Percentiles rank a stretch among this genome's conserved stretches.
Evolutionary conservation across 352 stramenopile species (phyloP).

Genomic region (Phytophthora sp.): DNA sequence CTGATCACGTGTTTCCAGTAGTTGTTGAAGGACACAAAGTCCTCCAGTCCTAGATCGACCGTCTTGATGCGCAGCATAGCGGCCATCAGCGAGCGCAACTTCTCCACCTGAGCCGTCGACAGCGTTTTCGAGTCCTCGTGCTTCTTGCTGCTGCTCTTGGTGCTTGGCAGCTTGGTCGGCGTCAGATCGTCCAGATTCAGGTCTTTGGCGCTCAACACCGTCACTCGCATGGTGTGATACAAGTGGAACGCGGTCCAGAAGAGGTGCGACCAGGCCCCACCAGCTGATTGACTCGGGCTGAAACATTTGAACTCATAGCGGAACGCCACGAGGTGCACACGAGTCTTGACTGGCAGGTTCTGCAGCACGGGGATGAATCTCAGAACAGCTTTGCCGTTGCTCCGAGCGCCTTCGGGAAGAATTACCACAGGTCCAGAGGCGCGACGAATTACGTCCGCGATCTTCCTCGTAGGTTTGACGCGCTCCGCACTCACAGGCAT

Average conservation of each 20-base stretch:
- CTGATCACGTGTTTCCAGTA: constrained; percentile 85
- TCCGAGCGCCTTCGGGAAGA: constrained; percentile 78
- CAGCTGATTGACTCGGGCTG: constrained; percentile 74
- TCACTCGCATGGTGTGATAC: constrained; percentile 75
- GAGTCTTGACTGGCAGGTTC: constrained; percentile 53
- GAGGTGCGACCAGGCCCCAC: constrained; percentile 60
- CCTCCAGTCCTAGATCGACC: constrained; percentile 66
- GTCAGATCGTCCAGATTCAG: constrained; percentile 58
- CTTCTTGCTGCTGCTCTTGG: constrained; percentile 32
- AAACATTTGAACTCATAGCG: constrained; percentile 82
- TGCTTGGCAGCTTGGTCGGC: constrained; percentile 26
- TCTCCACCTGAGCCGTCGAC: constrained; percentile 62
- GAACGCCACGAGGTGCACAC: constrained; percentile 78
- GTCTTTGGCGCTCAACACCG: constrained; percentile 65
- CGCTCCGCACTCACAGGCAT: constrained; percentile 49
- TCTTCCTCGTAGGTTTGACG: constrained; percentile 57
- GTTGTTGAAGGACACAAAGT: constrained; percentile 83
- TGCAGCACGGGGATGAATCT: constrained; percentile 75
- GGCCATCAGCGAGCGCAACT: constrained; percentile 64
- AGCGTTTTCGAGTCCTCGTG: constrained; percentile 41
- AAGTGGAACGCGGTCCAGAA: constrained; percentile 70
- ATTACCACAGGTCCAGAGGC: constrained; percentile 73
- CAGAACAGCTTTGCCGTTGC: constrained; percentile 82
- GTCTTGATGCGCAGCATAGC: constrained; percentile 84
- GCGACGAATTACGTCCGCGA: constrained; percentile 69